Conservation (phyloP, 306 rosid genomes). For the Astragalus membranaceus region DNA sequence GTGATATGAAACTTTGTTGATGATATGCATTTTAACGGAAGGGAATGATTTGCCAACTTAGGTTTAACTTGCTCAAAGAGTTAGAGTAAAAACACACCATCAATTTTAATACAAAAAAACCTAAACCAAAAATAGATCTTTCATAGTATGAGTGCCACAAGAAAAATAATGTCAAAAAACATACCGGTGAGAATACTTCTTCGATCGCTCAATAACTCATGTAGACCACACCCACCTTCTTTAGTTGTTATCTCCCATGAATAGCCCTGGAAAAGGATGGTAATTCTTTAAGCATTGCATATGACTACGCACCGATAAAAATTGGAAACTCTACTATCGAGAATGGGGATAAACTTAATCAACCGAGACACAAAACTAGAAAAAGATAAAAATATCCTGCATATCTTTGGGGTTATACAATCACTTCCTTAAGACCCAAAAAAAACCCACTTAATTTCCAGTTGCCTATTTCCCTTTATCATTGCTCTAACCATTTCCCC, state of each 20-base stretch:
- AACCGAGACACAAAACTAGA: not conserved
- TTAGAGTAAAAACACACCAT: conserved; percentile 4
- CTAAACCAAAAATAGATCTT: not conserved
- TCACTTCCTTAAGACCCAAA: not conserved
- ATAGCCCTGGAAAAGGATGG: conserved; percentile 59
- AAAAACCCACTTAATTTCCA: not conserved
- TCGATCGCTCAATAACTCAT: conserved; percentile 57
- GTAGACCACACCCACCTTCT: conserved; percentile 77
- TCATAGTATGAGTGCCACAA: not conserved
- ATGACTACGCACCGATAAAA: not conserved
- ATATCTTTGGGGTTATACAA: not conserved
- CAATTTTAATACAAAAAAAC: not conserved
- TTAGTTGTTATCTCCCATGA: conserved; percentile 80
- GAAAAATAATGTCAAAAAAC: conserved; percentile 1
- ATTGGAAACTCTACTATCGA: not conserved
- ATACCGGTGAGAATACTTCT: conserved; percentile 61
- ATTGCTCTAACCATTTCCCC: no score
- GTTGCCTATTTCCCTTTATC: no score
- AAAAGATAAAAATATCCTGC: not conserved
- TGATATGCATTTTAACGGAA: not conserved
- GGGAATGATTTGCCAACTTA: not conserved
- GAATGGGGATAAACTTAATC: not conserved
- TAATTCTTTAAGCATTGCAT: not conserved
- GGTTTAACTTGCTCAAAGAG: conserved; percentile 3
- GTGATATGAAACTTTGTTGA: not conserved